A percentile compares a stretch with the other conserved stretches of the same genome.
Conservation (phyloP, 23 red algal species). For the Gracilaria caudata region DNA sequence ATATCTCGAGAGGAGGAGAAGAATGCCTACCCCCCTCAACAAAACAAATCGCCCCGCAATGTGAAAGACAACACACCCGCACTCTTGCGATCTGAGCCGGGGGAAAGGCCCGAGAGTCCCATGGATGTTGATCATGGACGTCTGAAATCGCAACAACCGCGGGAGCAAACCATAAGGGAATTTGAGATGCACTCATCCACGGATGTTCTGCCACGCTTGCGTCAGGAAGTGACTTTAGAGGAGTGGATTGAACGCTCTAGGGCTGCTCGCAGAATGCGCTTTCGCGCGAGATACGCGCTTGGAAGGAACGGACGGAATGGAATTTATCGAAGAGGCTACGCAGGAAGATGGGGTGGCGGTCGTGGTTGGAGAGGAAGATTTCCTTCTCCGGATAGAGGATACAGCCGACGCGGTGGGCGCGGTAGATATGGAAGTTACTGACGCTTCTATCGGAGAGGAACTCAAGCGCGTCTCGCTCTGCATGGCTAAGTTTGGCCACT, state of each 20-base stretch:
- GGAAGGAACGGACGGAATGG: not conserved
- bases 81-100: not conserved
- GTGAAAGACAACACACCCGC: not conserved
- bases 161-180: not conserved
- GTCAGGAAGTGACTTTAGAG: not conserved
- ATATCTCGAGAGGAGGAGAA: not conserved
- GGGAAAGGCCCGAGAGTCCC: not conserved
- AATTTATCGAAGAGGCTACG: too few relatives aligned
- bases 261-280: not conserved
- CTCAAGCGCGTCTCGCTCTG: too few relatives aligned
- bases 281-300: not conserved
- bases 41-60: not conserved
- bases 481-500: too few relatives aligned
- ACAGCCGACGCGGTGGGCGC: too few relatives aligned
- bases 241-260: conserved; percentile 4
- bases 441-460: too few relatives aligned
- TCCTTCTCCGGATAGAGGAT: too few relatives aligned
- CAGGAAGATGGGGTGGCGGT: too few relatives aligned
- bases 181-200: not conserved
- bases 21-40: not conserved
- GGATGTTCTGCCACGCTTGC: not conserved
- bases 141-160: not conserved
- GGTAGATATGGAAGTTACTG: too few relatives aligned
- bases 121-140: not conserved
- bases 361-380: too few relatives aligned